Base-by-base conservation (phyloP, 768 basidiomycete genomes). In the Podaxis rugospora region DNA sequence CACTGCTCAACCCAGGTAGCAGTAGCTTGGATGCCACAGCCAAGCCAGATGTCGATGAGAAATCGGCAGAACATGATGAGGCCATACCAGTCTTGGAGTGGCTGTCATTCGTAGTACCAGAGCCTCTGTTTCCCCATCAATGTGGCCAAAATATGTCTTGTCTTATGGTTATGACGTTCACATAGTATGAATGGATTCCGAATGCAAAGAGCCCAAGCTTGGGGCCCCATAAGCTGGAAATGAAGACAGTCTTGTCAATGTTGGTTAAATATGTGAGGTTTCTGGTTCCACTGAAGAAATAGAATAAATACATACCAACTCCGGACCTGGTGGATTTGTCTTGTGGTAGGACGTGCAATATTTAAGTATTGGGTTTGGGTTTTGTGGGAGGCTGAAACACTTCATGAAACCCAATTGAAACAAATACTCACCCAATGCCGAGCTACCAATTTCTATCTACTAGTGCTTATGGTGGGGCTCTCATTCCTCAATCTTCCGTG, bases 151-250 rank as follows among this genome's bases (percentile, higher is more conserved):
- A 97, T 46, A 90, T 86, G 70, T 97, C 95, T 69, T 96, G 95
- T 69, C 89, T 93, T 57, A 97, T 95, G 32, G 93, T 7, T 28
- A 7, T 28, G 28, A 28, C 94, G 28, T 86, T 83, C 68, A 98
- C 95, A 16, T 94, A 94, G 75, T 98, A 98, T 4, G 86, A 79
- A 85, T 93, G 98, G 7, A 97, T 87, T 25, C 88, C 89, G 16
- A 85, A 82, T 35, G 85, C 88, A 69, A 97, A 95, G 0, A 82
- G 80, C 28, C 84, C 81, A 50, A 98, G 80, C 1, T 78, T 67
- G 47, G 86, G 63, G 5, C 95, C 96, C 0, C 89, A 94, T 93
- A 65, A 83, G 76, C 91, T 94, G 67, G 23, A 53, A 28, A 42
- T 50, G 55, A 21, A 28, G 21, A 28, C 7, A 6, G 28, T 14